A percentile compares a stretch with the other conserved stretches of the same genome.
Conservation (phyloP, 2,329 filamentous ascomycete species). For the Venturia oleaginea region DNA sequence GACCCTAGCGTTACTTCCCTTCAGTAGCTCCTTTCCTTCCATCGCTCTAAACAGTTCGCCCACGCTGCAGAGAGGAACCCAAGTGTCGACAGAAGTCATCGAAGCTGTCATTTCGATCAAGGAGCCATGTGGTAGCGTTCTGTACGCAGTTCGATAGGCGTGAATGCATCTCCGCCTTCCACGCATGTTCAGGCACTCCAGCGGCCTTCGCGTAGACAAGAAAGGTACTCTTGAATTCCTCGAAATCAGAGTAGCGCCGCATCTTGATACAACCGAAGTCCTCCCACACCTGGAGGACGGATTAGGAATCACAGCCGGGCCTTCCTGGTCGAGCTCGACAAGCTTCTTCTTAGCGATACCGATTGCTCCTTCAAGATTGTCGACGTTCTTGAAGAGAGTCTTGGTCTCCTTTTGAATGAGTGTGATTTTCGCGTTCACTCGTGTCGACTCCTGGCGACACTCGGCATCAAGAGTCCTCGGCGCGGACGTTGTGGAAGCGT, state of each 20-base stretch:
- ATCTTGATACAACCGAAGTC: neutral
- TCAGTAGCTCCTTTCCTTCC: too few relatives aligned
- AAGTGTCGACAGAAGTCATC: neutral
- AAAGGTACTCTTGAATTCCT: neutral
- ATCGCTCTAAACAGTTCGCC: neutral
- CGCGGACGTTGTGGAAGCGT: neutral
- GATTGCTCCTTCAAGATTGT: neutral
- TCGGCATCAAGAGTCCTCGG: neutral
- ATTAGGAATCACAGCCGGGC: neutral
- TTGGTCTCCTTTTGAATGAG: neutral
- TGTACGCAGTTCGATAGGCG: neutral
- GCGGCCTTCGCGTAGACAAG: neutral
- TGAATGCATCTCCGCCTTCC: neutral
- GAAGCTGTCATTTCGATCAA: neutral
- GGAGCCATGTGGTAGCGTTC: neutral
- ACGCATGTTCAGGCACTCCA: neutral
- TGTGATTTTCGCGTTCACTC: neutral
- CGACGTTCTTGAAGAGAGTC: neutral
- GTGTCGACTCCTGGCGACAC: neutral
- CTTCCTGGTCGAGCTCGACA: neutral
- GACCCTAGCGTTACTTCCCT: neutral
- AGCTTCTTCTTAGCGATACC: neutral
- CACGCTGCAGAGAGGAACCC: neutral
- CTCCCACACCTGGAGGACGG: neutral
- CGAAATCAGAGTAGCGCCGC: neutral